Evolutionary conservation across 2,329 filamentous ascomycete species (phyloP), one percentile per base, ranked within the genome.

Genomic region (Aureobasidium lini): DNA sequence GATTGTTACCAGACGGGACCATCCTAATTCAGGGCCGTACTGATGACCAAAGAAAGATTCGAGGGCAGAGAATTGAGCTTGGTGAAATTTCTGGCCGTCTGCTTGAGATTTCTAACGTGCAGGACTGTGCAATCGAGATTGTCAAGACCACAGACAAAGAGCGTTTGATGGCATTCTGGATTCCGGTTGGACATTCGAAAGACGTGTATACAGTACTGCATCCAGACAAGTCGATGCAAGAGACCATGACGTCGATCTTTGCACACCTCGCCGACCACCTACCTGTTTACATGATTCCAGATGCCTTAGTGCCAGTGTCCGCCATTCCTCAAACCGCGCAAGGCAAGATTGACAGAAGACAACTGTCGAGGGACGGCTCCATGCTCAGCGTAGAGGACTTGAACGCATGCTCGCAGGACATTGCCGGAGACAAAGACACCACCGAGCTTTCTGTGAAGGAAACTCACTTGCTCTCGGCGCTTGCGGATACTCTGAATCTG

Each of bases 21-120:
- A 77, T 96, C 7, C 72, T 89, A 3, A 89, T 94, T 42, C 73
- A 84, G 9, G 89, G 89, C 15, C 81, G 90, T 39, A 77, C 86
- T 23, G 90, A 95, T 65, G 87, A 88, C 62, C 89, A 95, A 70
- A 78, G 94, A 59, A 95, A 95, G 69, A 78, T 95, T 9, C 82
- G 89, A 46, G 90, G 91, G 0, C 88, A 93, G 64, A 79, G 88
- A 46, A 85, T 95, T 40, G 90, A 95, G 68, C 80, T 92, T 10
- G 82, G 83, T 1, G 90, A 95, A 68, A 87, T 95, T 58, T 87
- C 84, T 60, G 81, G 80, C 15, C 75, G 80, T 15, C 72, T 92
- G 11, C 75, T 87, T 0, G 75, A 77, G 11, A 78, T 77, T 8
- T 66, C 68, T 0, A 64, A 75, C 15, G 81, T 87, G 0, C 69